phyloP scores from a whole-genome alignment of 2,329 filamentous ascomycete genomes.

The Chaetomiaceae sp. region DNA sequence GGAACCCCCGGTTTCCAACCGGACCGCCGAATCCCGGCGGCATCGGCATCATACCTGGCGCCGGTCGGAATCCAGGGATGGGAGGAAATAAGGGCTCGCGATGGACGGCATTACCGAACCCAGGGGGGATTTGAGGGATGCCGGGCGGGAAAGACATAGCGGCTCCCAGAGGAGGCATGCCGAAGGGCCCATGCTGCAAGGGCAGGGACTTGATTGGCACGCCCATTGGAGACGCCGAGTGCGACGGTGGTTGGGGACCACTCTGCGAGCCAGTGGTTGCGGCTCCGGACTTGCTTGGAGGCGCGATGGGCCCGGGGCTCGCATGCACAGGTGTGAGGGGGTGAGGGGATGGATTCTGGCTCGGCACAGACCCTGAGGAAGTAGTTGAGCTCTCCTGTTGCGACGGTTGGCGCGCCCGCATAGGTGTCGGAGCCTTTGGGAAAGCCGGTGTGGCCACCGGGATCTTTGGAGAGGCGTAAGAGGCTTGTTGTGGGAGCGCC shows the following conservation, averaged over 20 bases:
- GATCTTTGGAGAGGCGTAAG: constrained; percentile 72
- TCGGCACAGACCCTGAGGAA: constrained; percentile 57
- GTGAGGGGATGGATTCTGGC: constrained; percentile 56
- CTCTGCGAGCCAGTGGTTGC: constrained; percentile 27
- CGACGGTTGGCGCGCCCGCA: constrained; percentile 69
- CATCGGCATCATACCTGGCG: constrained; percentile 43
- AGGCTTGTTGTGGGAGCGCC: constrained; percentile 55
- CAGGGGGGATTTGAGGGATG: constrained; percentile 37
- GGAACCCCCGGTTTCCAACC: constrained; percentile 39
- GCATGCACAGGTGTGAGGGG: constrained; percentile 59
- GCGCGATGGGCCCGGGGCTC: constrained; percentile 59
- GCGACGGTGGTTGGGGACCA: constrained; percentile 32
- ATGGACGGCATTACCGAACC: constrained; percentile 55
- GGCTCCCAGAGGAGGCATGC: constrained; percentile 47
- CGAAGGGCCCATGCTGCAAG: constrained; percentile 45
- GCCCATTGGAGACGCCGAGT: constrained; percentile 60
- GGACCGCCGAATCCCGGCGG: constrained; percentile 49
- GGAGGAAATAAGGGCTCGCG: constrained; percentile 47
- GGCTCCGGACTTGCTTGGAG: constrained; percentile 58
- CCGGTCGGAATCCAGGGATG: constrained; percentile 40
- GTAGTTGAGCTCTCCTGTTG: constrained; percentile 70
- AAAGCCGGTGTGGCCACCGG: constrained; percentile 73
- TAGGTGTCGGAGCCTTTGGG: constrained; percentile 77
- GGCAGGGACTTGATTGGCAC: constrained; percentile 44
- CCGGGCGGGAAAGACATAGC: constrained; percentile 49